Evolutionary conservation across 495 filamentous ascomycete genomes (phyloP), one percentile per base, ranked within the genome.

Genomic region (Penicillium pancosmium): DNA sequence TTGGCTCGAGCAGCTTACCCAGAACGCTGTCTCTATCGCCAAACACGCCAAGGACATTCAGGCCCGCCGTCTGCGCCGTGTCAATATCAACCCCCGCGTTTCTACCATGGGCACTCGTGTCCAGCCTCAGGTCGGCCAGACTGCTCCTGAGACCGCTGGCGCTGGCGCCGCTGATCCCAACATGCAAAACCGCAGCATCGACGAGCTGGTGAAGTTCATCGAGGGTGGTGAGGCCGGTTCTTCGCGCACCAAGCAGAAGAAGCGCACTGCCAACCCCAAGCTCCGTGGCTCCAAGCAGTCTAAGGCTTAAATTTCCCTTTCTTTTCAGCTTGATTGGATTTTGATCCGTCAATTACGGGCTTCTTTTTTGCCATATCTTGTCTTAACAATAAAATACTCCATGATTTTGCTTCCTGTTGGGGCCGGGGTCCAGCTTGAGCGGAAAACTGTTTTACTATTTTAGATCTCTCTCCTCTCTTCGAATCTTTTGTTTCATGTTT

Each of bases 1-100:
- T 55, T 98, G 94, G 95, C 84, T 98, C n/a, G 91, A 93, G 70
- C 92, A 96, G 76, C 84, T 99, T 44, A 97, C 93, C 0, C 88
- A 91, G 70, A 96, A 93, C 62, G 95, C 95, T 41, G 95, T 99
- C 44, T 88, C 86, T 27, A 89, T 97, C 51, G 92, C 91, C 10
- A 97, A 92, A 78, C 91, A 96, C 61, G 88, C 90, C 49, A 96
- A 96, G 76, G 90, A 93, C 56, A 80, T 88, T 47, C 86, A 92
- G 73, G 85, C 87, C 41, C 85, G 88, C 53, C 82, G 86, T 33
- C 77, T 88, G 31, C 85, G 89, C 43, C 78, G 82, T 52, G 74
- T 85, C 63, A 78, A 82, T 53, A 76, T 86, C 67, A 76, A 78
- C 62, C 71, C 85, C 40, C 83, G 87, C 38, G 80, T 82, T 13